phyloP scores from a whole-genome alignment of 2,329 filamentous ascomycete genomes.

The Verticillium longisporum region DNA sequence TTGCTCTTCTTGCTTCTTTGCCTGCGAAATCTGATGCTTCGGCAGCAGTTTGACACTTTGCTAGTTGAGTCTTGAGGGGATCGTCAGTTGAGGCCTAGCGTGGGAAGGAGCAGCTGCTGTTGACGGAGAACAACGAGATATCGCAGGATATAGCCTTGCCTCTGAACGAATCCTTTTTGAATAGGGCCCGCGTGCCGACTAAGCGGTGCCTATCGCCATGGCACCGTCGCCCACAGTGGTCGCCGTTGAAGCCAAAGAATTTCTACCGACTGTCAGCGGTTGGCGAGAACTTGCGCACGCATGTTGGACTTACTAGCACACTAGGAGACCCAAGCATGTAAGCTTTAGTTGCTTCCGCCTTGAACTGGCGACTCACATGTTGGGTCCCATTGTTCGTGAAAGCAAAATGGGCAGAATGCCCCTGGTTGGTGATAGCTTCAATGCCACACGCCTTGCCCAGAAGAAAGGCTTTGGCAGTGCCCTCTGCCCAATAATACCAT shows the following conservation, averaged over 20 bases:
- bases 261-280: not conserved
- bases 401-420: not conserved
- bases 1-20: not conserved
- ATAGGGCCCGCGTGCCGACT: not conserved
- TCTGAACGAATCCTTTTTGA: not conserved
- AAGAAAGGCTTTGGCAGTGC: too few relatives aligned
- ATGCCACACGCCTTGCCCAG: too few relatives aligned
- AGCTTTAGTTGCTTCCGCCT: too few relatives aligned
- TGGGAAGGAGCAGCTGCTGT: not conserved
- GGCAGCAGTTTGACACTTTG: not conserved
- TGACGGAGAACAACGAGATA: not conserved
- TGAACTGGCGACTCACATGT: not conserved
- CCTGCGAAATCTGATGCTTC: not conserved
- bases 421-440: not conserved
- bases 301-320: not conserved
- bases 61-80: not conserved
- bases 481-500: too few relatives aligned
- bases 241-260: not conserved
- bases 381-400: not conserved
- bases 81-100: not conserved
- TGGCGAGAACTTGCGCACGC: not conserved
- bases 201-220: not conserved
- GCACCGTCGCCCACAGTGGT: not conserved
- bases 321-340: not conserved
- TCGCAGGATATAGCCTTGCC: not conserved